A percentile compares a stretch with the other conserved stretches of the same genome.
phyloP scores from a whole-genome alignment of 495 filamentous ascomycete genomes.

The Friedmanniomyces endolithicus region DNA sequence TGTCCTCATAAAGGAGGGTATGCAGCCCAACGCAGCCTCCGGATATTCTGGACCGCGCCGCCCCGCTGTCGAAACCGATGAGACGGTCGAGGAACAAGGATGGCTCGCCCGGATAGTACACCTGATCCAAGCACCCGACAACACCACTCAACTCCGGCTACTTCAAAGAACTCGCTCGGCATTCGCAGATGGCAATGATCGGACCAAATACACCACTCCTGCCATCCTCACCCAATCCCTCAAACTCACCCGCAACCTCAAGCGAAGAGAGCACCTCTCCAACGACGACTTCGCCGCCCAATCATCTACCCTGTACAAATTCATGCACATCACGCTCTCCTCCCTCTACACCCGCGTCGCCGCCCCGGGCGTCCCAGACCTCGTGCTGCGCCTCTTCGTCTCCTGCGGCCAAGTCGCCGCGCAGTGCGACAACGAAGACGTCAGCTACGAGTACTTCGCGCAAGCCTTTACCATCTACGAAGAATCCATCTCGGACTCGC shows the following conservation, averaged over 20 bases:
- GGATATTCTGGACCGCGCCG: slow-evolving; percentile 26
- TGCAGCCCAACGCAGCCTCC: slow-evolving; percentile 50
- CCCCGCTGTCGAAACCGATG: slow-evolving; percentile 70
- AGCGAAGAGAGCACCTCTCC: slow-evolving; percentile 82
- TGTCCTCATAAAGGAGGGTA: slow-evolving; percentile 85
- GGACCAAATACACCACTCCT: slow-evolving; percentile 88
- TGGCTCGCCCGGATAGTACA: slow-evolving; percentile 89
- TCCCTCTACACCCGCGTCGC: slow-evolving; percentile 74
- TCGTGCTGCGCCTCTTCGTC: slow-evolving; percentile 77
- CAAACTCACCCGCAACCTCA: slow-evolving; percentile 79
- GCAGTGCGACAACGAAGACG: slow-evolving; percentile 84
- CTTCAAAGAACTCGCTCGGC: slow-evolving; percentile 81
- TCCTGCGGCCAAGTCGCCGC: slow-evolving; percentile 88
- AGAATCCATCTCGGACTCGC: slow-evolving; percentile 84
- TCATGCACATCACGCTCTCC: slow-evolving; percentile 76
- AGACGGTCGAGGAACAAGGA: slow-evolving; percentile 94
- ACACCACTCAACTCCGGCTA: slow-evolving; percentile 81
- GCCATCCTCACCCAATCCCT: slow-evolving; percentile 83
- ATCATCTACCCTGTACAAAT: slow-evolving; percentile 81
- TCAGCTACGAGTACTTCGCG: slow-evolving; percentile 95
- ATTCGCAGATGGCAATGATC: slow-evolving; percentile 84
- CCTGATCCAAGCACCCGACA: slow-evolving; percentile 66
- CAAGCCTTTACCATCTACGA: slow-evolving; percentile 98
- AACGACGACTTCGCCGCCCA: slow-evolving; percentile 92
- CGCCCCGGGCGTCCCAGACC: slow-evolving; percentile 62